Percentiles rank a stretch among this genome's conserved stretches.
phyloP scores from a whole-genome alignment of 768 basidiomycete genomes.

The Tulasnella sp. region DNA sequence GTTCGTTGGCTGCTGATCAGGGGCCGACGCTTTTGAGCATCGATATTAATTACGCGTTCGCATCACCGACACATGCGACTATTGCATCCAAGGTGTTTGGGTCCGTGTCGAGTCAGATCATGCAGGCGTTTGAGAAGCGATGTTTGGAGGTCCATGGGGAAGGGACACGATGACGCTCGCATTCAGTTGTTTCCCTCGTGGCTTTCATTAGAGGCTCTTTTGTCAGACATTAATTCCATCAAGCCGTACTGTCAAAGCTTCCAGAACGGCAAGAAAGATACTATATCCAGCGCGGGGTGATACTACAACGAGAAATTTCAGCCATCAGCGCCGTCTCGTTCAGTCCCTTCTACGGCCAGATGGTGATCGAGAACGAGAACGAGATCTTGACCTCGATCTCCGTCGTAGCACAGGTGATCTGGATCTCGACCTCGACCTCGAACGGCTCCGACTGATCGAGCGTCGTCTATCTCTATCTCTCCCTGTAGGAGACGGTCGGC shows the following conservation, averaged over 20 bases:
- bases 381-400: constrained; percentile 1
- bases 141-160: constrained; percentile 61
- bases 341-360: no score
- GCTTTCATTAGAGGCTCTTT: no score
- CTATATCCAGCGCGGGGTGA: no score
- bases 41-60: constrained; percentile 76
- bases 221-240: no score
- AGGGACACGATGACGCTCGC: neutral
- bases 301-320: no score
- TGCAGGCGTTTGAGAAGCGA: constrained; percentile 82
- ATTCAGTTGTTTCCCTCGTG: no score
- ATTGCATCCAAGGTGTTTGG: constrained; percentile 80
- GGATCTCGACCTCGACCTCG: neutral
- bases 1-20: neutral
- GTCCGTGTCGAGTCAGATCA: constrained; percentile 78
- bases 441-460: constrained; percentile 1
- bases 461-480: constrained; percentile 9
- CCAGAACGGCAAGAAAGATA: no score
- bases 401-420: neutral
- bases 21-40: constrained; percentile 72
- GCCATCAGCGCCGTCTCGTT: no score
- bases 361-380: constrained; percentile 9
- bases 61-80: constrained; percentile 73
- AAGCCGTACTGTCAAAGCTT: no score
- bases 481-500: constrained; percentile 10